Evolutionary conservation across 768 basidiomycete species (phyloP).

Genomic region (Nevesoporus exiguus): DNA sequence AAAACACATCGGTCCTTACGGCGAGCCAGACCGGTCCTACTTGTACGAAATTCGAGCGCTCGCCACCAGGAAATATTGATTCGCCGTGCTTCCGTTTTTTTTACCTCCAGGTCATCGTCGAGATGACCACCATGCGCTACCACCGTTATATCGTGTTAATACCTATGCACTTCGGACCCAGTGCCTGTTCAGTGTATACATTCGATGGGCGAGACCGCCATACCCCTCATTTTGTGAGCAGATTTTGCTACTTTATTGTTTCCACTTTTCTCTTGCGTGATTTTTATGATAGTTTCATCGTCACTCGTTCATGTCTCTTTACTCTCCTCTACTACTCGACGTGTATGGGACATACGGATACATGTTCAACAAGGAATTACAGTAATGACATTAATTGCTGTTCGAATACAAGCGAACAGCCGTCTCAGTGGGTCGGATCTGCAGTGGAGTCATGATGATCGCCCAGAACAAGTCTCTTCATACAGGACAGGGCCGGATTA

Average conservation of each 20-base stretch:
- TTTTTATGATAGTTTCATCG: constrained; percentile 27
- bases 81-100: constrained; percentile 1
- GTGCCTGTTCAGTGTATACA: constrained; percentile 20
- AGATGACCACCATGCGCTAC: constrained; percentile 1
- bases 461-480: constrained; percentile 5
- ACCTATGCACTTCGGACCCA: constrained; percentile 18
- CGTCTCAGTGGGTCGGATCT: not conserved
- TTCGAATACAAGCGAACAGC: not conserved
- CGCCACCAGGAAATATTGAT: constrained; percentile 79
- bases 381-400: constrained; percentile 20
- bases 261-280: constrained; percentile 25
- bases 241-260: constrained; percentile 27
- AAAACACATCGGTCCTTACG: constrained; percentile 21
- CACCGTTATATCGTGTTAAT: constrained; percentile 17
- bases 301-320: constrained; percentile 20
- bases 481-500: constrained; percentile 56
- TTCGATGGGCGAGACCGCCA: constrained; percentile 18
- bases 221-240: constrained; percentile 29
- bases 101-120: not conserved
- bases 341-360: constrained; percentile 37
- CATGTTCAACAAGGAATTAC: constrained; percentile 30
- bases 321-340: constrained; percentile 25
- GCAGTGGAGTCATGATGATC: not conserved
- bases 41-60: constrained; percentile 82
- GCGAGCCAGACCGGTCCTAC: constrained; percentile 55